Conservation (phyloP, 345 rosid species). For the Lumnitzera littorea region DNA sequence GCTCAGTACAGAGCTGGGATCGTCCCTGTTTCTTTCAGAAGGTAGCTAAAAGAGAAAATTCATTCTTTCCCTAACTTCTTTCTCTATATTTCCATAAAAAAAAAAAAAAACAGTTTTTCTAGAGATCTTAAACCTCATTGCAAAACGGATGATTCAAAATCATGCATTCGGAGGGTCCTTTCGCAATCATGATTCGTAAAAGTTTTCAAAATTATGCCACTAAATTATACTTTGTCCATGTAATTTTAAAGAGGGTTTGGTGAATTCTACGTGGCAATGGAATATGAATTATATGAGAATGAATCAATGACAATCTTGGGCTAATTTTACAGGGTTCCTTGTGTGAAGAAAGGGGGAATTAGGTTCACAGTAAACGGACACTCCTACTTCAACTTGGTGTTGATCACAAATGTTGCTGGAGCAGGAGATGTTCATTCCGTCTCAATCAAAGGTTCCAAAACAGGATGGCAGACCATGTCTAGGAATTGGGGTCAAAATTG, state of each 20-base stretch:
- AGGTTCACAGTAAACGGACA: slow-evolving; percentile 88
- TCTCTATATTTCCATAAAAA: too few relatives aligned
- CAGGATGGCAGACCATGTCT: slow-evolving; percentile 92
- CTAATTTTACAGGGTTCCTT: slow-evolving; percentile 50
- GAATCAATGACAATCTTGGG: not conserved
- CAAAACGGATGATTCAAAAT: not conserved
- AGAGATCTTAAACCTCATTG: too few relatives aligned
- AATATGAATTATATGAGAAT: not conserved
- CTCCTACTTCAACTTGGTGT: slow-evolving; percentile 87
- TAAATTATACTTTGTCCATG: not conserved
- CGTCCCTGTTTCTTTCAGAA: slow-evolving; percentile 80
- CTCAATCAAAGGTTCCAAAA: slow-evolving; percentile 82
- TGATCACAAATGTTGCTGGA: slow-evolving; percentile 75
- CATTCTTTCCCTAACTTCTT: too few relatives aligned
- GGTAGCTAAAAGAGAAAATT: slow-evolving; percentile 23
- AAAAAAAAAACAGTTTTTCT: too few relatives aligned
- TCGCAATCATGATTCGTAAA: not conserved
- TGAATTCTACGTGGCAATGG: not conserved
- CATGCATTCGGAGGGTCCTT: too few relatives aligned
- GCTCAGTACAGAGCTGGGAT: slow-evolving; percentile 95
- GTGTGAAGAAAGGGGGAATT: slow-evolving; percentile 84
- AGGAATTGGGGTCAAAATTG: slow-evolving; percentile 99
- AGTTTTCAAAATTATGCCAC: not conserved
- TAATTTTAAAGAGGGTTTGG: too few relatives aligned
- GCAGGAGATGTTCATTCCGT: slow-evolving; percentile 78